phyloP scores from a whole-genome alignment of 208 protist genomes.

The Leishmania guyanensis region DNA sequence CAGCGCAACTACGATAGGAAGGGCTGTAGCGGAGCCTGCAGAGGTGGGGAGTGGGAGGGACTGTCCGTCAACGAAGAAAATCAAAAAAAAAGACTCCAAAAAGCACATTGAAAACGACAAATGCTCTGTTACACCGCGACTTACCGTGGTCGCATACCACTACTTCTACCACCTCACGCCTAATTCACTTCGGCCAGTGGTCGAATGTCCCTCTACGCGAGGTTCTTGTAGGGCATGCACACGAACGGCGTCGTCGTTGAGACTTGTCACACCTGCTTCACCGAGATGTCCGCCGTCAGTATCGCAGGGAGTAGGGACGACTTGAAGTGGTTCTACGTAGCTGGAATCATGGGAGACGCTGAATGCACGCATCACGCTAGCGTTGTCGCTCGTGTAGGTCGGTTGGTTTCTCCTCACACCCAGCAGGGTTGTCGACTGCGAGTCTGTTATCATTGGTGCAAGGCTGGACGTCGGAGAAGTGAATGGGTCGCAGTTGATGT shows the following conservation, averaged over 20 bases:
- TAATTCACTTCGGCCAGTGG: not conserved
- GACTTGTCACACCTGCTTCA: slow-evolving; percentile 4
- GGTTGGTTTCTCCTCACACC: slow-evolving; percentile 5
- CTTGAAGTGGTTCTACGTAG: not conserved
- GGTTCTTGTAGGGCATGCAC: slow-evolving; percentile 13
- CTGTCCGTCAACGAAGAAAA: not conserved
- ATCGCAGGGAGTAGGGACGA: not conserved
- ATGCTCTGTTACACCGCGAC: not conserved
- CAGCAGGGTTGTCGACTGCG: slow-evolving; percentile 7
- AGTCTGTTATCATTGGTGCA: not conserved
- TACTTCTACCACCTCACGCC: not conserved
- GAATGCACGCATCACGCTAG: not conserved
- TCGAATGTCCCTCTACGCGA: not conserved
- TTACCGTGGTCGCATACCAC: not conserved
- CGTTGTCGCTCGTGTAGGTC: not conserved
- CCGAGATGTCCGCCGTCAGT: slow-evolving; percentile 12
- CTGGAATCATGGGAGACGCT: not conserved
- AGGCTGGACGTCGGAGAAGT: not conserved
- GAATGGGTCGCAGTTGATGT: slow-evolving; percentile 19
- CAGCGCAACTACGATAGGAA: not conserved
- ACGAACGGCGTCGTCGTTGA: slow-evolving; percentile 7
- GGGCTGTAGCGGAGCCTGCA: not conserved
- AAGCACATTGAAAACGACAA: not conserved
- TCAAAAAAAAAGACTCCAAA: not conserved
- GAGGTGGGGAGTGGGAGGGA: not conserved